These are phyloP conservation scores for Calocera cornea DNA, from an alignment of 768 basidiomycete species.

Conservation along the genomic window DNA sequence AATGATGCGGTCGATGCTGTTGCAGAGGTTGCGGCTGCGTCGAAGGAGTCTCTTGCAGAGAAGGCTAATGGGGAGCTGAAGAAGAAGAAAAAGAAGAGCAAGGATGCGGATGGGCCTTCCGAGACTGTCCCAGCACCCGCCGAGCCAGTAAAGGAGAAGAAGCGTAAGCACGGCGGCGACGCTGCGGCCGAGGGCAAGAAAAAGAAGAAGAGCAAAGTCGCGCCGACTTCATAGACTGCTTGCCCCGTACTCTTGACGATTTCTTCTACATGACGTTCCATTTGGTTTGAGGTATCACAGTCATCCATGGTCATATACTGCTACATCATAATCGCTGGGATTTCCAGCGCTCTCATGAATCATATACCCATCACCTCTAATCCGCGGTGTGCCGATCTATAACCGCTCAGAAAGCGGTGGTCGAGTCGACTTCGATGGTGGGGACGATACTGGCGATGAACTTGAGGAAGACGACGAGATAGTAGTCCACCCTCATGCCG, in stretches of 20 bases:
- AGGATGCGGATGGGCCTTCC: not conserved
- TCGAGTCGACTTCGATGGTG: conserved; percentile 96
- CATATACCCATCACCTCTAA: not conserved
- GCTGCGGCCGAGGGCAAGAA: not conserved
- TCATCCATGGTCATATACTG: conserved; percentile 2
- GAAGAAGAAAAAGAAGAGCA: not conserved
- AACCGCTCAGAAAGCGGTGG: conserved; percentile 37
- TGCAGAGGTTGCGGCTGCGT: not conserved
- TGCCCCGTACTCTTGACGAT: not conserved
- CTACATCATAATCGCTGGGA: conserved; percentile 4
- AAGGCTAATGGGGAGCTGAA: not conserved
- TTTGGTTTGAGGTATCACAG: conserved; percentile 4
- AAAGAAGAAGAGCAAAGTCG: not conserved
- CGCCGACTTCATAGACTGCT: not conserved
- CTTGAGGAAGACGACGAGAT: conserved; percentile 96
- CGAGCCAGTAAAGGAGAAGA: not conserved
- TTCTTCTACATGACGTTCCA: not conserved
- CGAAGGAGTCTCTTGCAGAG: not conserved
- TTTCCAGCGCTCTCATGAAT: not conserved
- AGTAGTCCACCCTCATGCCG: conserved; percentile 95
- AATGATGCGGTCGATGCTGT: not conserved
- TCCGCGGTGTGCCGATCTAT: not conserved
- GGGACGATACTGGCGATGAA: conserved; percentile 97
- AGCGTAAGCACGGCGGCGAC: not conserved
- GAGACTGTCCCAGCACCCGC: not conserved